These are phyloP conservation scores for Hymenoscyphus linearis DNA, from an alignment of 2,329 filamentous ascomycete species.

Conservation along the genomic window DNA sequence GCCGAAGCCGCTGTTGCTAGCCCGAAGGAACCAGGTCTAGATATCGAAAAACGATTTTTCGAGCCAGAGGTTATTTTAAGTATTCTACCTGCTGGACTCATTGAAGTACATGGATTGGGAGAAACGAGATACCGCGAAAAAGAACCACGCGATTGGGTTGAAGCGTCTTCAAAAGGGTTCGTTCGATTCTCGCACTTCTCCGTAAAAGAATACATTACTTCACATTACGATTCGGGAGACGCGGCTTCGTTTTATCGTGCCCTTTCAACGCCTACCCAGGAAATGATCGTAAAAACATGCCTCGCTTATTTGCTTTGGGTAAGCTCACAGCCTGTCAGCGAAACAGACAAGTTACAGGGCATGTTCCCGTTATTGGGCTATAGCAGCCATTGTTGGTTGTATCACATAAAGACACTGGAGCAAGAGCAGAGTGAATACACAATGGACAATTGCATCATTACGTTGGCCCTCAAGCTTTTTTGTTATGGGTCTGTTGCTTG, in stretches of 20 bases:
- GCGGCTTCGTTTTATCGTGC: neutral
- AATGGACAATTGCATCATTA: neutral
- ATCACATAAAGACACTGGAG: neutral
- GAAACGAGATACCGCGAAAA: neutral
- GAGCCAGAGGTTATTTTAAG: neutral
- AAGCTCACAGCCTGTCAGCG: neutral
- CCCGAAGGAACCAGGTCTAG: neutral
- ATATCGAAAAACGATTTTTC: neutral
- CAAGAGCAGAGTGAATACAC: neutral
- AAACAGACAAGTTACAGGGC: neutral
- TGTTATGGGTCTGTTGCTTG: neutral
- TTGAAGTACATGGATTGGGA: neutral
- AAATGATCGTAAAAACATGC: neutral
- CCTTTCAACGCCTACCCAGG: neutral
- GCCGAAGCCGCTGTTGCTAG: neutral
- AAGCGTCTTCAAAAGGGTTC: neutral
- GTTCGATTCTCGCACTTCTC: neutral
- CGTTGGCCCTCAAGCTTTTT: neutral
- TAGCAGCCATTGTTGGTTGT: neutral
- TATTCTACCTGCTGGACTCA: neutral
- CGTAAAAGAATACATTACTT: neutral
- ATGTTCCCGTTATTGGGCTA: neutral
- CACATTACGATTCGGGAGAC: neutral
- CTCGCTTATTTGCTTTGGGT: neutral
- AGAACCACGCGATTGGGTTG: neutral